phyloP scores from a whole-genome alignment of 192 early-diverging fungal species.

The Coemansia sp. region DNA sequence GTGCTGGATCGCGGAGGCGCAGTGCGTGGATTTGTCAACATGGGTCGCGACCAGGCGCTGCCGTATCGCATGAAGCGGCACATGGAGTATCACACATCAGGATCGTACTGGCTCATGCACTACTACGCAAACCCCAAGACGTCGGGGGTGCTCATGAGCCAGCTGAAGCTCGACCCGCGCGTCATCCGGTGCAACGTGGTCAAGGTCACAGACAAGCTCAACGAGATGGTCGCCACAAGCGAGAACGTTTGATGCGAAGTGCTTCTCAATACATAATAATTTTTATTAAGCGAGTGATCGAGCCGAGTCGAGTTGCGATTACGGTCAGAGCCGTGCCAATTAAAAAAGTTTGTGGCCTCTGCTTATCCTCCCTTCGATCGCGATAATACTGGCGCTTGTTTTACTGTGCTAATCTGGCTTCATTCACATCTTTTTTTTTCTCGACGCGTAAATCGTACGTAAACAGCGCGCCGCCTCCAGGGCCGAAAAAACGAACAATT shows the following conservation, averaged over 20 bases:
- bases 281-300: not conserved
- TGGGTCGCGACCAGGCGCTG: conserved; percentile 65
- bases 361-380: too few relatives aligned
- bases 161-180: conserved; percentile 69
- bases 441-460: not conserved
- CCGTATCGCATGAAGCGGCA: conserved; percentile 91
- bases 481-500: not conserved
- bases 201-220: conserved; percentile 68
- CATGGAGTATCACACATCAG: conserved; percentile 74
- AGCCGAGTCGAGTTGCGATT: conserved; percentile 6
- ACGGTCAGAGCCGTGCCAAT: conserved; percentile 1
- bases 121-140: conserved; percentile 75
- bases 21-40: conserved; percentile 80
- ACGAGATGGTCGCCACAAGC: conserved; percentile 58
- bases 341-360: not conserved
- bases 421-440: conserved; percentile 4
- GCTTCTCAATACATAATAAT: not conserved
- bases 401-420: not conserved
- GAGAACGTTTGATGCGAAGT: conserved; percentile 37
- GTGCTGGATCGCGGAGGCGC: conserved; percentile 87
- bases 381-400: too few relatives aligned
- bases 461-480: not conserved
- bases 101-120: conserved; percentile 78
- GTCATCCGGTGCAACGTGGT: conserved; percentile 75
- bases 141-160: conserved; percentile 63